Percentiles rank a stretch among this genome's conserved stretches.
Conservation (phyloP, 805 yeast species). For the Starmera quercuum region DNA sequence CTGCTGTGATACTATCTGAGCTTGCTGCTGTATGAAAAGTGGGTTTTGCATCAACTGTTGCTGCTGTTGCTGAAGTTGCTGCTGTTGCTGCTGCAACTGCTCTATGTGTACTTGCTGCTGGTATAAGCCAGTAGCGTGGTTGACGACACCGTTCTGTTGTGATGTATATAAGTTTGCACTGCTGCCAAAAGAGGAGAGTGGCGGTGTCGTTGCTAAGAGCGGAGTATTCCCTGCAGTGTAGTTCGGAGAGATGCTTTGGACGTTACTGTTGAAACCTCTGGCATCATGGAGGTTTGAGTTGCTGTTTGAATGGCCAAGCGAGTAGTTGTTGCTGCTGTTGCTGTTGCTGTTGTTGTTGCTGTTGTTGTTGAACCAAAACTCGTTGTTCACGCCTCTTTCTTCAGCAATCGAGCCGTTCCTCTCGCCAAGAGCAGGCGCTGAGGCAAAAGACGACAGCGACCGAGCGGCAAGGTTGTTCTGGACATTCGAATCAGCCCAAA, state of each 20-base stretch:
- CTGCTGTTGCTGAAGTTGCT: slow-evolving; percentile 10
- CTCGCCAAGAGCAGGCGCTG: not conserved
- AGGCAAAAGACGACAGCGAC: not conserved
- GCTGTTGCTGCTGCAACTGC: slow-evolving; percentile 12
- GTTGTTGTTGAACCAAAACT: not conserved
- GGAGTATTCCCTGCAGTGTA: not conserved
- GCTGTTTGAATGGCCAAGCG: not conserved
- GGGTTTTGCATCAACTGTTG: slow-evolving; percentile 16
- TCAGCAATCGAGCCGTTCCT: not conserved
- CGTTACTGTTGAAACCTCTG: not conserved
- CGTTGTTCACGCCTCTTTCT: too few relatives aligned
- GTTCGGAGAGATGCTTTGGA: not conserved
- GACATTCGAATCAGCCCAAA: not conserved
- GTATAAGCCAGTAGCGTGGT: not conserved
- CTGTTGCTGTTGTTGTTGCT: not conserved
- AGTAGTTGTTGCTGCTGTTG: not conserved
- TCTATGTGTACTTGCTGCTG: slow-evolving; percentile 16
- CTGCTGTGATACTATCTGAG: slow-evolving; percentile 17
- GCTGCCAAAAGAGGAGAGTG: not conserved
- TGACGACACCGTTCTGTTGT: too few relatives aligned
- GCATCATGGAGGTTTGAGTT: not conserved
- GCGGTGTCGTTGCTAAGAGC: not conserved
- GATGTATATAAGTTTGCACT: not conserved
- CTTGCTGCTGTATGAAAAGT: slow-evolving; percentile 17
- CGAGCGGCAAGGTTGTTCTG: not conserved